Base-by-base conservation (phyloP, 73 alveolate species). In the Paramecium pentaurelia region DNA sequence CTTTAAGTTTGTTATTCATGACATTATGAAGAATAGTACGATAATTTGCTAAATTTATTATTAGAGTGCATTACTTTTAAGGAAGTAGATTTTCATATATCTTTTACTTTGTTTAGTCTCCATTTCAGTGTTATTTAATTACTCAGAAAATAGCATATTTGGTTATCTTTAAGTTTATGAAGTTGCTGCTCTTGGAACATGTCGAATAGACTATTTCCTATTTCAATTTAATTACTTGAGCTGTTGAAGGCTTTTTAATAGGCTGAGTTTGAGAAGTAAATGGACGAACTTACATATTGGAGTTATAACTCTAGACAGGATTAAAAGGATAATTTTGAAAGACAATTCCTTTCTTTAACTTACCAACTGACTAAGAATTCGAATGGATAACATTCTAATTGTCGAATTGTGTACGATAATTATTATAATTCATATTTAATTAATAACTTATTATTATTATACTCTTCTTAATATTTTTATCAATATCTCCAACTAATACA, bases 121-220 rank as follows among this genome's bases (percentile, higher is more conserved):
- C 58, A 40, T 37, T 16, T 73, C 87, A 37, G 8, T 54, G 22
- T 54, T 54, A 54, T 54, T 64, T 25, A 34, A 14, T 64, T 64
- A 28, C 42, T 64, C 84, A 64, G 84, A 64, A 64, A 64, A 64
- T 11, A 64, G 12, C 42, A 73, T 34, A 73, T 73, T 73, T 38
- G 87, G 87, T 37, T 40, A 36, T 44, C 87, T 73, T 22, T 73
- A 40, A 9, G 87, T 37, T 40, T 73, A 18, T 14, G 87, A 73
- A 36, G 87, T 73, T 2, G 87, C 60, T 16, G 87, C 87, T 73
- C 87, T 73, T 36, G 87, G 87, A 40, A 73, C 60, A 73, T 73
- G 58, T 9, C 87, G 87, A 34, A 36, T 73, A 14, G 87, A 73
- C 87, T 37, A 73, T 14, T 30, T 14, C 14, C 18, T 37, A 37